Percentiles rank a stretch among this genome's conserved stretches.
Conservation (phyloP, 2,329 filamentous ascomycete genomes). For the Paecilomyces variotii region DNA sequence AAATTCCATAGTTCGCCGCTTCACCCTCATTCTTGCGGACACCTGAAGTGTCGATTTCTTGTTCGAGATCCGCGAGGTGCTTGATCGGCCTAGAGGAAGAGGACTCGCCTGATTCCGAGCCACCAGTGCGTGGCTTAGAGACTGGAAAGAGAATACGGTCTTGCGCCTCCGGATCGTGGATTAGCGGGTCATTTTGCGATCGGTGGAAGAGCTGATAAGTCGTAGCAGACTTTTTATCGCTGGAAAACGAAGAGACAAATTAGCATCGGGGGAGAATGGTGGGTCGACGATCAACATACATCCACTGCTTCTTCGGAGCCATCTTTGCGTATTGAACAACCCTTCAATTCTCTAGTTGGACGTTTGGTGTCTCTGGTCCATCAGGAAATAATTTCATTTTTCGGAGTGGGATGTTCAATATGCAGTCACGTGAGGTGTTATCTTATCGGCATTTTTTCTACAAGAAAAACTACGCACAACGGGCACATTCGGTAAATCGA, state of each 20-base stretch:
- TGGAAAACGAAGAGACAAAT: constrained; percentile 22
- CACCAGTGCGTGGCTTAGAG: constrained; percentile 24
- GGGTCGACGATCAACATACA: constrained; percentile 42
- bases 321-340: constrained; percentile 44
- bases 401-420: constrained; percentile 9
- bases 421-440: constrained; percentile 9
- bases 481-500: not conserved
- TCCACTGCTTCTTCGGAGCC: constrained; percentile 67
- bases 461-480: constrained; percentile 1
- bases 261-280: not conserved
- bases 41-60: constrained; percentile 57
- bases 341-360: not conserved
- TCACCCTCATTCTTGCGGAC: constrained; percentile 90
- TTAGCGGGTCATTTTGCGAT: constrained; percentile 92
- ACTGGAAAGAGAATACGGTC: constrained; percentile 81
- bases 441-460: constrained; percentile 8
- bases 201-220: constrained; percentile 93
- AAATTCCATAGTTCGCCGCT: constrained; percentile 87
- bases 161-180: constrained; percentile 82
- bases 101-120: constrained; percentile 14
- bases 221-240: constrained; percentile 83
- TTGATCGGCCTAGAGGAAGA: constrained; percentile 46
- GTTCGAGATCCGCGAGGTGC: constrained; percentile 68
- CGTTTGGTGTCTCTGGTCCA: not conserved
- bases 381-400: not conserved